phyloP scores from a whole-genome alignment of 495 filamentous ascomycete species.

The Opeltia flavorubescens region DNA sequence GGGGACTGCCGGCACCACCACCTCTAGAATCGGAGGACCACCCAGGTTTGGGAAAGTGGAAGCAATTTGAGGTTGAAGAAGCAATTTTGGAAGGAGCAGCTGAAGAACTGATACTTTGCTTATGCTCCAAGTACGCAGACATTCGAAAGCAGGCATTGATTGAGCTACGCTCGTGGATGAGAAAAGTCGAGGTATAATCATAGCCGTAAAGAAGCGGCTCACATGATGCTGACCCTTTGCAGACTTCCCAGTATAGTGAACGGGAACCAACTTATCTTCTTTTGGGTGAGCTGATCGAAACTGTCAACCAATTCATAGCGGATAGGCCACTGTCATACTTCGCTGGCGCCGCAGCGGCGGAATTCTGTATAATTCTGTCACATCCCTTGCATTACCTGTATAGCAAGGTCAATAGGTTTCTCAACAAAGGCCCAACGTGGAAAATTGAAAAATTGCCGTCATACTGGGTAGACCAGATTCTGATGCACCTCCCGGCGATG shows the following conservation, averaged over 20 bases:
- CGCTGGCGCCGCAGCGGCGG: slow-evolving; percentile 57
- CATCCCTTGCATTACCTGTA: slow-evolving; percentile 78
- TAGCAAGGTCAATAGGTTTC: slow-evolving; percentile 70
- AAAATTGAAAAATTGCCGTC: slow-evolving; percentile 55
- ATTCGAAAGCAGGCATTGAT: slow-evolving; percentile 64
- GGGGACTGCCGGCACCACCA: slow-evolving; percentile 1
- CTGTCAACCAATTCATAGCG: slow-evolving; percentile 40
- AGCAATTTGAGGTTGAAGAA: slow-evolving; percentile 55
- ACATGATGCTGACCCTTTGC: slow-evolving; percentile 8
- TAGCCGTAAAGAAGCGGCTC: background rate
- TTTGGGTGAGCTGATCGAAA: slow-evolving; percentile 64
- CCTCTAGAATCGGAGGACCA: slow-evolving; percentile 34
- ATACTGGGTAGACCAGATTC: slow-evolving; percentile 56
- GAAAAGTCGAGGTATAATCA: slow-evolving; percentile 41
- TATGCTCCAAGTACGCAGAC: slow-evolving; percentile 58
- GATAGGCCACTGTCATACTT: slow-evolving; percentile 53
- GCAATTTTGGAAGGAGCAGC: slow-evolving; percentile 60
- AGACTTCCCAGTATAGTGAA: slow-evolving; percentile 57
- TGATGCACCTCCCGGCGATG: slow-evolving; percentile 53
- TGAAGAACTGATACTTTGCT: slow-evolving; percentile 51
- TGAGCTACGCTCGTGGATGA: slow-evolving; percentile 48
- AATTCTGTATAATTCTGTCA: slow-evolving; percentile 48
- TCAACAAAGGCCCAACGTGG: slow-evolving; percentile 64
- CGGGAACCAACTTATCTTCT: slow-evolving; percentile 63
- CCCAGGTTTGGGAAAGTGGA: slow-evolving; percentile 50